Evolutionary conservation across 768 basidiomycete genomes (phyloP).

Genomic region (Lyophyllum semitale): DNA sequence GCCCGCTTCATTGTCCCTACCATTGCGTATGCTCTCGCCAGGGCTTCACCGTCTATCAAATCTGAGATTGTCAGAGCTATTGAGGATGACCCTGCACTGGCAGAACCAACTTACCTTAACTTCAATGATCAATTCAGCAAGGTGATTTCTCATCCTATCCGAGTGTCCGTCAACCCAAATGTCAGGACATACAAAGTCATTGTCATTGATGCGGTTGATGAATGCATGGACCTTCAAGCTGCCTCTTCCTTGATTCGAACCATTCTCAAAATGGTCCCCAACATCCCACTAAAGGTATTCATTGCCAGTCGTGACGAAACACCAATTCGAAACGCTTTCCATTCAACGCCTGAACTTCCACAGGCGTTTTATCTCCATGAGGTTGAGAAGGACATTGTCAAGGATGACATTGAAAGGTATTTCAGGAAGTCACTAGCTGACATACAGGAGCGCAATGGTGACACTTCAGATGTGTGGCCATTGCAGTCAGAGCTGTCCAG

Average conservation of each 20-base stretch:
- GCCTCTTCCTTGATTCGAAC: slow-evolving; percentile 7
- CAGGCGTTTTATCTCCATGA: no score
- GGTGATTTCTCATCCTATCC: slow-evolving; percentile 2
- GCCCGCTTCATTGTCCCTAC: neutral
- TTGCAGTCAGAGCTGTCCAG: neutral
- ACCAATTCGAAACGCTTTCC: slow-evolving; percentile 11
- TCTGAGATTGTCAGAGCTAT: slow-evolving; percentile 8
- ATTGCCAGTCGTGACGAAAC: no score
- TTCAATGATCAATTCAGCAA: slow-evolving; percentile 9
- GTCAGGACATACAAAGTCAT: slow-evolving; percentile 11
- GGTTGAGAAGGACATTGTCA: no score
- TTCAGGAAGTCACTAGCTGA: no score
- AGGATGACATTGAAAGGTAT: no score
- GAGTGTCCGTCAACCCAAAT: no score
- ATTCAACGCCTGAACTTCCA: neutral
- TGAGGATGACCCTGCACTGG: slow-evolving; percentile 8
- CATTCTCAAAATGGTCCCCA: neutral
- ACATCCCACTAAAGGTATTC: no score
- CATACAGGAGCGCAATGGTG: no score
- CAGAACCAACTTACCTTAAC: no score
- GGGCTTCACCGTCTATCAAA: slow-evolving; percentile 11
- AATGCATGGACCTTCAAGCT: slow-evolving; percentile 7
- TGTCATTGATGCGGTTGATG: slow-evolving; percentile 14
- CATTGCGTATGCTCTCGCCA: slow-evolving; percentile 6
- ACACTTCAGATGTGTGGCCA: slow-evolving; percentile 1